Evolutionary conservation across 306 rosid genomes (phyloP), one percentile per base, ranked within the genome.

Genomic region (Vicia faba): DNA sequence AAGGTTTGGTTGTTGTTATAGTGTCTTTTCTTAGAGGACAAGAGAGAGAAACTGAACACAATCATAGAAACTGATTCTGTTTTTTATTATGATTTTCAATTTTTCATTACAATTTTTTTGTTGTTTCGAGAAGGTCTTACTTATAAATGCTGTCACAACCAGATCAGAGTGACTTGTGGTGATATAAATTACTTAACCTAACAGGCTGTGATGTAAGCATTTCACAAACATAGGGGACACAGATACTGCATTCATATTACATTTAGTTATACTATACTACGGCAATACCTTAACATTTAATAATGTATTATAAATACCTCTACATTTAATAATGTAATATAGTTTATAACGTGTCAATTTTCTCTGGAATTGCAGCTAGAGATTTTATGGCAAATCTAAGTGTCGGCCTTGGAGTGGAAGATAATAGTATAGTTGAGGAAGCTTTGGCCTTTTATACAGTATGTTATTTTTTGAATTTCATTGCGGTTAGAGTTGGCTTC

Each of bases 381-480:
- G 84, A 76, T 14, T 83, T 82, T 6, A 80, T 72, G 48, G 70
- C 16, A 40, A 79, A 75, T 70, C 45, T 82, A 64, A 74, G 82
- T 75, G 64, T 13, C 25, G 68, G 33, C 61, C 83, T 86, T 66
- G 84, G 87, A 28, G 81, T 86, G 82, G 79, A 81, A 8, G 92
- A 84, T 72, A 74, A 53, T 15, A 82, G 49, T 75, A 23, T 86
- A 63, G 26, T 66, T 49, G 54, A 60, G 25, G 79, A 79, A 72
- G 92, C 92, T 11, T 49, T 75, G 79, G 68, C 73, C 13, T 86
- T 84, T 48, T 86, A 77, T 78, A 80, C n/a, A 82, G 92, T 86
- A 82, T 69, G 92, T 69, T 33, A 14, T 61, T 61, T 41, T 48
- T 61, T 55, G 35, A 68, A 9, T 56, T 38, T 61, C 16, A 4